Evolutionary conservation across 495 filamentous ascomycete genomes (phyloP).

Genomic region (Stereocaulon alpinum): DNA sequence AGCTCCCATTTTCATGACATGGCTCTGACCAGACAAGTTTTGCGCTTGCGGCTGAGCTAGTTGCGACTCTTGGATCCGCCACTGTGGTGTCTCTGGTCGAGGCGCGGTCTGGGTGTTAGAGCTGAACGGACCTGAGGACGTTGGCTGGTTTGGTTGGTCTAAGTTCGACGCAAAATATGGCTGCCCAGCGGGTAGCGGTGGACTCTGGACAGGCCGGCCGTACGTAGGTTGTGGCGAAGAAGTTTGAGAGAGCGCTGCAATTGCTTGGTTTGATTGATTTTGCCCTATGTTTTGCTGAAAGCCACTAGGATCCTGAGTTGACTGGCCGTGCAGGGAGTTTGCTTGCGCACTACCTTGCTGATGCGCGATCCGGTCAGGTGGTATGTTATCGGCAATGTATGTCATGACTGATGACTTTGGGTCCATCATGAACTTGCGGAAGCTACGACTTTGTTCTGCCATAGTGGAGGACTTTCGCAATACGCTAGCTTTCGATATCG

Average conservation of each 20-base stretch:
- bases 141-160: background rate
- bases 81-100: background rate
- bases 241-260: background rate
- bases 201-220: slow-evolving; percentile 1
- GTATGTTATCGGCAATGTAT: slow-evolving; percentile 10
- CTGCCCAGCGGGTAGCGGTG: background rate
- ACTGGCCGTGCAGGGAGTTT: background rate
- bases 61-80: background rate
- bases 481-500: background rate
- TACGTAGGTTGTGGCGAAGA: background rate
- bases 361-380: background rate
- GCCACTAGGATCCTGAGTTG: background rate
- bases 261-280: background rate
- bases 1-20: no score
- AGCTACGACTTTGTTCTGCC: slow-evolving; percentile 7
- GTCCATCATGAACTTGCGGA: slow-evolving; percentile 7
- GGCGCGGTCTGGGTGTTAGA: background rate
- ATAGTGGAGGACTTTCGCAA: background rate
- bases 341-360: slow-evolving; percentile 1
- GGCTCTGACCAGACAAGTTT: background rate
- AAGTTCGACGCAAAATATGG: slow-evolving; percentile 8
- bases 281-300: slow-evolving; percentile 5
- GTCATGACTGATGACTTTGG: slow-evolving; percentile 8
- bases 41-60: background rate
- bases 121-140: background rate